A percentile compares a stretch with the other conserved stretches of the same genome.
phyloP scores from a whole-genome alignment of 2,329 filamentous ascomycete genomes.

The Sporothrix schenckii region DNA sequence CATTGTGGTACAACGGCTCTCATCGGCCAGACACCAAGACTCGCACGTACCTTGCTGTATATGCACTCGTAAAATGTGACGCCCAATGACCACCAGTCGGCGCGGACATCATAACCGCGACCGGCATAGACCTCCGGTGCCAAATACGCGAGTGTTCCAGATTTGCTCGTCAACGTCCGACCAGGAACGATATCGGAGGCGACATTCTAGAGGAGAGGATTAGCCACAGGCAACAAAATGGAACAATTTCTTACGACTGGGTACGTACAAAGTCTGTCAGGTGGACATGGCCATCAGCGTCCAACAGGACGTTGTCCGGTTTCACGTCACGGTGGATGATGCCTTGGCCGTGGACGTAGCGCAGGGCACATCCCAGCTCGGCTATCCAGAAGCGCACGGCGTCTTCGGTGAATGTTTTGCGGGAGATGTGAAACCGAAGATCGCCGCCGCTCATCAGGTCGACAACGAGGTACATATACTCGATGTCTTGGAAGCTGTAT shows the following conservation, averaged over 20 bases:
- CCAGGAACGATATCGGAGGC: constrained; percentile 87
- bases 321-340: constrained; percentile 93
- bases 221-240: not conserved
- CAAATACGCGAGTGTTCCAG: constrained; percentile 91
- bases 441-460: constrained; percentile 98
- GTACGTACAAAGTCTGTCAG: constrained; percentile 87
- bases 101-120: constrained; percentile 83
- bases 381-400: constrained; percentile 97
- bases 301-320: constrained; percentile 86
- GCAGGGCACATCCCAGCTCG: constrained; percentile 86
- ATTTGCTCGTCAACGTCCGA: constrained; percentile 88
- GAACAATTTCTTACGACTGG: not conserved
- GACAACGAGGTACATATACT: constrained; percentile 98
- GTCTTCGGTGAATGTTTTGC: constrained; percentile 97
- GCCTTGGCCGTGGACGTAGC: constrained; percentile 81
- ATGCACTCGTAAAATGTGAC: constrained; percentile 99
- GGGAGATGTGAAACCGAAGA: constrained; percentile 93
- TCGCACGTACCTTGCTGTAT: constrained; percentile 80
- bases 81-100: constrained; percentile 98
- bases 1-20: not conserved
- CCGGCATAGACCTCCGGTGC: constrained; percentile 94
- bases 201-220: constrained; percentile 70
- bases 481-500: constrained; percentile 98
- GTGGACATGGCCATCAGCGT: constrained; percentile 91
- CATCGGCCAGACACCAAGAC: not conserved